Evolutionary conservation across 139 green algal species (phyloP), one percentile per base, ranked within the genome.

Genomic region (Parachlorella kessleri): DNA sequence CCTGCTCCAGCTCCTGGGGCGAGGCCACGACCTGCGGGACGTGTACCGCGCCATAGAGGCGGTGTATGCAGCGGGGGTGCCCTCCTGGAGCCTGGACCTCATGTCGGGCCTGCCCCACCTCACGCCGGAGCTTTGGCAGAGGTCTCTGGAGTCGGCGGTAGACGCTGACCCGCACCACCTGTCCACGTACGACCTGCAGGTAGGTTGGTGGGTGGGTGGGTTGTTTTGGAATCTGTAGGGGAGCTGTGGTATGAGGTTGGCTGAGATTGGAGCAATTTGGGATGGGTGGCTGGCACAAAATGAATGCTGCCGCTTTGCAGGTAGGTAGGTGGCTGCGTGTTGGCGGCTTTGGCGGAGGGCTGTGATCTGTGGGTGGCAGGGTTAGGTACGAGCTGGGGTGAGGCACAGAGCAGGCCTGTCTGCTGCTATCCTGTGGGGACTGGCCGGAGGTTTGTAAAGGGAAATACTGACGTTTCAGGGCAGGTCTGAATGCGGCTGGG

Each of bases 121-220:
- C 38, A 90, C 70, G 2, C 35, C 71, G 54, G 85, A 89, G 24
- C 18, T 23, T 8, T 99, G 95, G 95, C 64, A 84, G 48, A 23
- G 83, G 26, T 90, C 87, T 2, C 72, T 99, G 74, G 23, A 85
- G 10, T 32, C 76, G 14, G 93, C 93, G 3, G 64, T 98, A 1
- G 85, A 76, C 6, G 85, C 86, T 3, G 48, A 35, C 23, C 93
- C 96, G 3, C 39, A 81, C 55, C 96, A 99, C 86, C 77, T 99
- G 8, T 98, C 93, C 8, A 87, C 96, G 24, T 99, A 99, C 78
- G 96, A 99, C 88, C 87, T 99, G 28, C 96, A 99, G 89, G 90
- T 87, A 40, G 6, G 55, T 39, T 14, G 48, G 21, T 59, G 48
- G 48, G 21, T 14, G 48, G 48, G 48, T 14, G 48, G 48, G 14